These are phyloP conservation scores for Smallanthus sonchifolius DNA, from an alignment of 129 eudicot species.

Conservation along the genomic window DNA sequence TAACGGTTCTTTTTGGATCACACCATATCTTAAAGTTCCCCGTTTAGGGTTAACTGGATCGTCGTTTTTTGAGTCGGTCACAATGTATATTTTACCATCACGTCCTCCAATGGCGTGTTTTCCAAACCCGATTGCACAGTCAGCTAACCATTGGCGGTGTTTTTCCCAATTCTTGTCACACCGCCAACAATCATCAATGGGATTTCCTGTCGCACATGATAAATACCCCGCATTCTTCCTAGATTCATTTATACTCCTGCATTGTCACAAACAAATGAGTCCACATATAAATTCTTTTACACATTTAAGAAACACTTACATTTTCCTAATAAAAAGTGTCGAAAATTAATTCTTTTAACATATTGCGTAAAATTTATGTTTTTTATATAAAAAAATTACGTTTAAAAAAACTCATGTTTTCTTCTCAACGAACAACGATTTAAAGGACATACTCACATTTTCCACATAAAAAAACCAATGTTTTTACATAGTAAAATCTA, in stretches of 20 bases:
- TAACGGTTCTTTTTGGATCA: constrained; percentile 59
- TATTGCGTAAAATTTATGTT: not conserved
- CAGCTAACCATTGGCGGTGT: constrained; percentile 60
- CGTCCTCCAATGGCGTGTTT: constrained; percentile 62
- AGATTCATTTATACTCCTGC: constrained; percentile 33
- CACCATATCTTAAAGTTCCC: constrained; percentile 59
- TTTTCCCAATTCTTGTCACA: constrained; percentile 62
- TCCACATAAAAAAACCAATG: not conserved
- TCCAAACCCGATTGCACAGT: constrained; percentile 76
- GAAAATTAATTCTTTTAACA: not conserved
- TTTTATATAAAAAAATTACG: not conserved
- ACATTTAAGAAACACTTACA: not conserved
- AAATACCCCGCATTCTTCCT: constrained; percentile 42
- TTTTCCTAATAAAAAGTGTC: not conserved
- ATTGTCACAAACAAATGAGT: not conserved
- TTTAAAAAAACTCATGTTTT: not conserved
- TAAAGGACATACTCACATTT: not conserved
- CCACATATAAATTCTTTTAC: not conserved
- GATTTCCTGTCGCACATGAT: constrained; percentile 50
- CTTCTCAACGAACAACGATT: not conserved
- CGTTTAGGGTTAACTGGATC: constrained; percentile 64
- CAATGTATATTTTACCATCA: constrained; percentile 60
- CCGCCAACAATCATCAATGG: constrained; percentile 82
- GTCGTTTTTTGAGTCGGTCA: constrained; percentile 49
- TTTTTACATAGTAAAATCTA: not conserved